Percentiles rank a stretch among this genome's conserved stretches.
Conservation (phyloP, 257 asterid species). For the Solanum stenotomum region DNA sequence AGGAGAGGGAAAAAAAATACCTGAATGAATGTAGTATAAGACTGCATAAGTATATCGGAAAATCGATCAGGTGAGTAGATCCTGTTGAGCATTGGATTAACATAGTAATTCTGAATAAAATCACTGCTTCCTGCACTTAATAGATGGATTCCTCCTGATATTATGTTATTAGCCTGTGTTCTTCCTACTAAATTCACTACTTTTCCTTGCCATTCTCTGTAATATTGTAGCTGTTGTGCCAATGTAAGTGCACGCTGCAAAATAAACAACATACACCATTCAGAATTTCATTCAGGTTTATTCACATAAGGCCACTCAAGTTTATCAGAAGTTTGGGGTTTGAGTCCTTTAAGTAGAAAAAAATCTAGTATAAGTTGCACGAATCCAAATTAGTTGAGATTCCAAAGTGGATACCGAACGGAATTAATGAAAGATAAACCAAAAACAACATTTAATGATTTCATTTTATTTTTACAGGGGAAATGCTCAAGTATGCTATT, state of each 20-base stretch:
- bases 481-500: no score
- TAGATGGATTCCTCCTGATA: constrained; percentile 64
- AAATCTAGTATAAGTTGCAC: no score
- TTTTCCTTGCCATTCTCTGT: constrained; percentile 59
- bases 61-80: constrained; percentile 42
- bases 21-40: constrained; percentile 50
- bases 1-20: constrained; percentile 5
- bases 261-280: background rate
- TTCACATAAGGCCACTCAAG: background rate
- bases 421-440: no score
- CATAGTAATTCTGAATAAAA: constrained; percentile 67
- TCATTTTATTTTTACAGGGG: no score
- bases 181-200: constrained; percentile 54
- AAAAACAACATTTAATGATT: no score
- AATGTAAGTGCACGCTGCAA: constrained; percentile 59
- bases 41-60: constrained; percentile 45
- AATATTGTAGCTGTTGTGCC: constrained; percentile 46
- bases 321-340: no score
- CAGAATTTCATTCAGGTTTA: background rate
- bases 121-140: constrained; percentile 86
- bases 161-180: constrained; percentile 31
- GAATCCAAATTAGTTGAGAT: no score
- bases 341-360: no score
- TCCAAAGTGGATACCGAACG: no score
- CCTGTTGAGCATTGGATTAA: constrained; percentile 46